A percentile compares a stretch with the other conserved stretches of the same genome.
Evolutionary conservation across 2,329 filamentous ascomycete genomes (phyloP).

Genomic region (Alternaria burnsii): DNA sequence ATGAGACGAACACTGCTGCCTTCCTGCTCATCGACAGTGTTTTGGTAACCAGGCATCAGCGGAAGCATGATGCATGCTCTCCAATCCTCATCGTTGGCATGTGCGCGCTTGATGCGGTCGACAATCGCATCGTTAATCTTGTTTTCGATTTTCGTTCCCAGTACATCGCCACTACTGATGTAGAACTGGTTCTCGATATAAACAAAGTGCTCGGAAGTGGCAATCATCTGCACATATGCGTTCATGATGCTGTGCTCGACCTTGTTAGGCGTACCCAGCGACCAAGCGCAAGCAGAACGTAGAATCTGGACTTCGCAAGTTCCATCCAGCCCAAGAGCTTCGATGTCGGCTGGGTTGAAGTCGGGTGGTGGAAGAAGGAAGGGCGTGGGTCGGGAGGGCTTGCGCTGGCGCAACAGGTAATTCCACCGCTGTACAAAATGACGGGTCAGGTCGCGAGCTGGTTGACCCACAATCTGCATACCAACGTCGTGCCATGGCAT

Average conservation of each 20-base stretch:
- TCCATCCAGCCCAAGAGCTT: conserved; percentile 85
- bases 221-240: conserved; percentile 93
- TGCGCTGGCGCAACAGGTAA: conserved; percentile 90
- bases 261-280: conserved; percentile 81
- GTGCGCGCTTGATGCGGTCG: conserved; percentile 85
- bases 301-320: conserved; percentile 97
- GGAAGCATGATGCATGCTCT: conserved; percentile 89
- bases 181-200: conserved; percentile 99
- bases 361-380: conserved; percentile 94
- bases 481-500: conserved; percentile 99
- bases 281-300: conserved; percentile 90
- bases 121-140: conserved; percentile 94
- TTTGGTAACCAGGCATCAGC: conserved; percentile 98
- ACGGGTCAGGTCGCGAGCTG: conserved; percentile 88
- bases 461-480: conserved; percentile 97
- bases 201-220: conserved; percentile 94
- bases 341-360: conserved; percentile 84
- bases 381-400: conserved; percentile 90
- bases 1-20: conserved; percentile 94
- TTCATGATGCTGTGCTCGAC: conserved; percentile 96
- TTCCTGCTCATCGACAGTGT: conserved; percentile 91
- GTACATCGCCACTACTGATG: conserved; percentile 88
- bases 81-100: conserved; percentile 88
- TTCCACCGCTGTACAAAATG: conserved; percentile 99
- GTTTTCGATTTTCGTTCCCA: conserved; percentile 88